Base-by-base conservation (phyloP, 2,329 filamentous ascomycete species). In the Sarocladium brachiariae region DNA sequence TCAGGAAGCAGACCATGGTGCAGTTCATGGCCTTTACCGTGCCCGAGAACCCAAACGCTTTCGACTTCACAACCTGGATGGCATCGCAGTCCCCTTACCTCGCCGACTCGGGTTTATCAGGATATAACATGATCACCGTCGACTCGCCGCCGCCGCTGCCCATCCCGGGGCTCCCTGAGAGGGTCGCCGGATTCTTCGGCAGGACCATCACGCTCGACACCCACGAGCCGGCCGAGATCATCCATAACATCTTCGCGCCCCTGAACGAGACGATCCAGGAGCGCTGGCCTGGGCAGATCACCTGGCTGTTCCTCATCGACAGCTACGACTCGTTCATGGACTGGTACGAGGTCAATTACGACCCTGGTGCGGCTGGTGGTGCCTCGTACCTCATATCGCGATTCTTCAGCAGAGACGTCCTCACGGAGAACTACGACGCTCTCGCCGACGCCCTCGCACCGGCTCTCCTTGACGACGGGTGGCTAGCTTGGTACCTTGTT, bases 61-160 rank as follows among this genome's bases (percentile, higher is more conserved):
- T 70, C 55, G 65, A 77, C 5, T 65, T 76, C 1, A 61, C 80
- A 1, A 64, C 70, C 1, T 73, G 71, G 19, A 67, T 77, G 49
- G 64, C 77, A 4, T 68, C 69, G 0, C 62, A 67, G 9, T 67
- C 77, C 6, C 75, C 78, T 0, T 56, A 62, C 0, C 64, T 82
- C 0, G 70, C 70, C 8, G 73, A 76, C 18, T 69, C 70, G 0
- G 79, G 79, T 4, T 66, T 80, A 6, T 75, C 75, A 11, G 72
- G 73, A 2, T 78, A 76, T 56, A 70, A 0, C 73, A 71, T 27
- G 60, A 47, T 50, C 57, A 54, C 2, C 10, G 33, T 4, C 14
- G 30, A 10, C 64, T 63, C 0, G 62, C 62, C 2, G 48, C 57
- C 1, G 62, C 63, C 0, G 55, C 62, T 18, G 10, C 6, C 39